Percentiles rank a stretch among this genome's conserved stretches.
Conservation (phyloP, 805 yeast genomes). For the Yarrowia osloensis region DNA sequence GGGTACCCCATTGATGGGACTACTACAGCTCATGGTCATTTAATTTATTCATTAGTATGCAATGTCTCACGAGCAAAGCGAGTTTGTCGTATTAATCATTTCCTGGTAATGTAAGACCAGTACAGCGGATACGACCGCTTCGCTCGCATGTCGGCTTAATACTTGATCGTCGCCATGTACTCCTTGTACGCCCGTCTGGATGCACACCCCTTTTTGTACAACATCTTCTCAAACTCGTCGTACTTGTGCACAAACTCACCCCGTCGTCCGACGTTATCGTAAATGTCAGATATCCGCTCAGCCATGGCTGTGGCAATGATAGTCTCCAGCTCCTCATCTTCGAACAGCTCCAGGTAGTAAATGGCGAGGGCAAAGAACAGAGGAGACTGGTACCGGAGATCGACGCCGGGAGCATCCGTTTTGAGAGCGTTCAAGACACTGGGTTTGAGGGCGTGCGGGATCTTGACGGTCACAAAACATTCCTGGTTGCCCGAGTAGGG, state of each 20-base stretch:
- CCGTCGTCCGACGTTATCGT: constrained; percentile 2
- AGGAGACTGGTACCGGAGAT: constrained; percentile 20
- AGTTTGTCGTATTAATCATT: too few species aligned
- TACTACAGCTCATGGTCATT: too few species aligned
- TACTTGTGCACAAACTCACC: constrained; percentile 24
- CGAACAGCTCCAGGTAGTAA: constrained; percentile 15
- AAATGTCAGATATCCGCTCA: not conserved
- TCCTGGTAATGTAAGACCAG: too few species aligned
- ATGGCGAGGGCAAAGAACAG: constrained; percentile 15
- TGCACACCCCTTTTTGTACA: not conserved
- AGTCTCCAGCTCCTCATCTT: constrained; percentile 9
- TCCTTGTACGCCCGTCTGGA: not conserved
- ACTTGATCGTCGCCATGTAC: constrained; percentile 22
- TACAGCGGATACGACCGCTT: too few species aligned
- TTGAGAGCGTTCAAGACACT: constrained; percentile 23
- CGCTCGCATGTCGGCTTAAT: not conserved
- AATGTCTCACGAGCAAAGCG: too few species aligned
- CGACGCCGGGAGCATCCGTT: constrained; percentile 6
- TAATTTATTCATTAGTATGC: not conserved
- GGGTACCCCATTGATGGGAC: too few species aligned
- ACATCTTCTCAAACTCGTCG: constrained; percentile 24
- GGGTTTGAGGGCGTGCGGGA: constrained; percentile 9
- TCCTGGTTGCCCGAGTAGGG: constrained; percentile 17
- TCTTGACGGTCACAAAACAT: constrained; percentile 12
- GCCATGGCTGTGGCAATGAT: not conserved